These are phyloP conservation scores for Aspergillus spinulosporus DNA, from an alignment of 2,329 filamentous ascomycete genomes.

Conservation along the genomic window DNA sequence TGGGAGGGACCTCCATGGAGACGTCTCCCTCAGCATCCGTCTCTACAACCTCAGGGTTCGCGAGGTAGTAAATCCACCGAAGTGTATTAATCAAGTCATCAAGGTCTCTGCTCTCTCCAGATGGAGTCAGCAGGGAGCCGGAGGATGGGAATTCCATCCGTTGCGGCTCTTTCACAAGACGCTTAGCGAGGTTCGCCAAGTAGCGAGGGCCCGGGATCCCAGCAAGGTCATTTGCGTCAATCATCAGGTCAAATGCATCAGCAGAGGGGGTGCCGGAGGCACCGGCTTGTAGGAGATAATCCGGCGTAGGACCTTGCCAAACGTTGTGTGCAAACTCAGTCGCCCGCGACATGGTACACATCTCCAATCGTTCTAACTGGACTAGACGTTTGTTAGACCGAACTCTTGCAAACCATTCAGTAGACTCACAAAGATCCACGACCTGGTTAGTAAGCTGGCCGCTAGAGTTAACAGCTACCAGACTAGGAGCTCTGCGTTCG, in stretches of 20 bases:
- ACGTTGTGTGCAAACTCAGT: conserved; percentile 89
- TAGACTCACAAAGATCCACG: conserved; percentile 73
- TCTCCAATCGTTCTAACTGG: conserved; percentile 83
- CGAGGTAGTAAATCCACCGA: conserved; percentile 83
- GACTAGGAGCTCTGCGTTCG: conserved; percentile 65
- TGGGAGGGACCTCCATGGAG: conserved; percentile 48
- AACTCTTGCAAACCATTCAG: background rate
- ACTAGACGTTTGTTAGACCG: conserved; percentile 42
- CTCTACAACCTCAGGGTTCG: conserved; percentile 58
- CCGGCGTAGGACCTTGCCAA: conserved; percentile 84
- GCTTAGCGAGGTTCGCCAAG: conserved; percentile 63
- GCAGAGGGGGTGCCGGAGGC: conserved; percentile 50
- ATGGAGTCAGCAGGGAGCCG: conserved; percentile 84
- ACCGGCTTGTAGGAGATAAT: conserved; percentile 55
- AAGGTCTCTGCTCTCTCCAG: conserved; percentile 77
- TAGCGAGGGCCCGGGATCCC: conserved; percentile 69
- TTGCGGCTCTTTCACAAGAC: conserved; percentile 53
- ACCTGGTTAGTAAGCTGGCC: conserved; percentile 74
- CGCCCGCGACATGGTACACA: conserved; percentile 88
- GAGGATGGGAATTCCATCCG: conserved; percentile 86
- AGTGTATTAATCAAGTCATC: conserved; percentile 84
- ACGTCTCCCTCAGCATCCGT: conserved; percentile 58
- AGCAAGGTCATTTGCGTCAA: conserved; percentile 86
- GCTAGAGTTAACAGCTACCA: conserved; percentile 73
- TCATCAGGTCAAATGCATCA: conserved; percentile 72